These are phyloP conservation scores for Fomitopsis palustris DNA, from an alignment of 1,284 basidiomycete species.

Conservation along the genomic window DNA sequence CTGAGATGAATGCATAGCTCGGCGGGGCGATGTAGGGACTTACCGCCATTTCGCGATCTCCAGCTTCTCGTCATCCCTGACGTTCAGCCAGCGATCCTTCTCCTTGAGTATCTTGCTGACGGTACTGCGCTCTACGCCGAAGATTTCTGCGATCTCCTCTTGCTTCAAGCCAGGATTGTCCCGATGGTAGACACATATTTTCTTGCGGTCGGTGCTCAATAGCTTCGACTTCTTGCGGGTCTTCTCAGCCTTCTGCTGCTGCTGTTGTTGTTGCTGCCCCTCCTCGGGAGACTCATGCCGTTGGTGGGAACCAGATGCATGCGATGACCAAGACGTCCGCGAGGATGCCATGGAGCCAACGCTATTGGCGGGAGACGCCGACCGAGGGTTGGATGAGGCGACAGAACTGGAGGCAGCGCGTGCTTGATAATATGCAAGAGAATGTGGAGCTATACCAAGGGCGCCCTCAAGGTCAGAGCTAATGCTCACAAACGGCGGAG, in stretches of 20 bases:
- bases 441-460: conserved; percentile 16
- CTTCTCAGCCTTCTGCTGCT: conserved; percentile 38
- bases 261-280: no score
- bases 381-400: conserved; percentile 41
- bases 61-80: conserved; percentile 53
- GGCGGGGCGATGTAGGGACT: background rate
- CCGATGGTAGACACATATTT: conserved; percentile 70
- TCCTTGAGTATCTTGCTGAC: conserved; percentile 90
- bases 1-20: conserved; percentile 1
- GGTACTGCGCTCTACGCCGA: conserved; percentile 87
- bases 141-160: conserved; percentile 76
- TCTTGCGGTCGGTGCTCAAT: conserved; percentile 68
- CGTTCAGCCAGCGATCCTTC: conserved; percentile 77
- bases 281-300: conserved; percentile 17
- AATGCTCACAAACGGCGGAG: conserved; percentile 7
- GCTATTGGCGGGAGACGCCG: conserved; percentile 60
- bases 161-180: conserved; percentile 67
- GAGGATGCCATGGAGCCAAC: conserved; percentile 37
- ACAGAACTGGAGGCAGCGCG: conserved; percentile 38
- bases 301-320: conserved; percentile 31
- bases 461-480: conserved; percentile 4
- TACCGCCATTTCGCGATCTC: conserved; percentile 67
- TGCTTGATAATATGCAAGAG: conserved; percentile 34
- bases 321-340: conserved; percentile 48
- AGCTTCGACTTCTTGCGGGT: conserved; percentile 66